phyloP scores from a whole-genome alignment of 1,139 yeast species.

The Kodamaea arcana region DNA sequence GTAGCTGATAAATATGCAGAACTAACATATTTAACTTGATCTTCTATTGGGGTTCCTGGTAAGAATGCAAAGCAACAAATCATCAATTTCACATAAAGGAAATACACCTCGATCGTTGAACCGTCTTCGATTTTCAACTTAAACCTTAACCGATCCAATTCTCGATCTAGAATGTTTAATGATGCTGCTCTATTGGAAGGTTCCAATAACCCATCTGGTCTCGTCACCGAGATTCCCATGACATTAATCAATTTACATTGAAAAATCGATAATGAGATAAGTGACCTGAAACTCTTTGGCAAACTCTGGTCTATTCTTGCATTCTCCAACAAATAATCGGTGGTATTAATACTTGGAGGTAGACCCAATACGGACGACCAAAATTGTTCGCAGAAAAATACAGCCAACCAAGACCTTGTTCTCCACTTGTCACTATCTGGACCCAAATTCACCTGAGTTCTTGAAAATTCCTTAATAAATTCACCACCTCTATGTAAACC shows the following conservation, averaged over 20 bases:
- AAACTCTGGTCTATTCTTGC: constrained; percentile 66
- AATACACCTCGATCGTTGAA: constrained; percentile 71
- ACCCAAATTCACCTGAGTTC: constrained; percentile 79
- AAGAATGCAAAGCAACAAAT: constrained; percentile 86
- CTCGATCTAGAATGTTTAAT: constrained; percentile 69
- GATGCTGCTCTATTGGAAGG: constrained; percentile 82
- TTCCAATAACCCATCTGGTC: constrained; percentile 88
- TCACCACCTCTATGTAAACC: constrained; percentile 91
- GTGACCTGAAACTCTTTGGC: constrained; percentile 69
- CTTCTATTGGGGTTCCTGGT: constrained; percentile 87
- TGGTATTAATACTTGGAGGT: constrained; percentile 76
- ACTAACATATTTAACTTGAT: constrained; percentile 80
- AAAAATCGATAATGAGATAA: constrained; percentile 72
- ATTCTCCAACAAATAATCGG: constrained; percentile 77
- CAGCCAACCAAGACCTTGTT: constrained; percentile 87
- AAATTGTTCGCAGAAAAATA: constrained; percentile 83
- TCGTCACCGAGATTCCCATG: constrained; percentile 84
- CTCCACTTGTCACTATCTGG: constrained; percentile 95
- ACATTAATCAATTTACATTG: constrained; percentile 80
- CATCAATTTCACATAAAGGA: constrained; percentile 72
- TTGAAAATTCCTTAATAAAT: constrained; percentile 83
- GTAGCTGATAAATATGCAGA: constrained; percentile 82
- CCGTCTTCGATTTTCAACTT: constrained; percentile 61
- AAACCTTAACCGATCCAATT: constrained; percentile 65
- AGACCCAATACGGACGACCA: constrained; percentile 87